Base-by-base conservation (phyloP, 176 grass and related monocot species). In the Thinopyrum elongatum region DNA sequence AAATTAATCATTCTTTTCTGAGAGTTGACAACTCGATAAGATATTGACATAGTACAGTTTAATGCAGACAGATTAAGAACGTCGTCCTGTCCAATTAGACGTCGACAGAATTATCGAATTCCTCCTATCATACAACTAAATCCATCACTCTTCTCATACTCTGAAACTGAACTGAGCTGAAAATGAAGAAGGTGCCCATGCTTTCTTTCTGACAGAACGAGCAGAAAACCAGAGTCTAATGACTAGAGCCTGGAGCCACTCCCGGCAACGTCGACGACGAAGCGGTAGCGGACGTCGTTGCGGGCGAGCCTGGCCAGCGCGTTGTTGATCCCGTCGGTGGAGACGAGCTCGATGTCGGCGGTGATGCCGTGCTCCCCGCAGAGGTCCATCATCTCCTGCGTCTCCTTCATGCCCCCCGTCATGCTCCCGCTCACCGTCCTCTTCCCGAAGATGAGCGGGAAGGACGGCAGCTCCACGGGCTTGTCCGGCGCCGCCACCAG, bases 391-490 rank as follows among this genome's bases (percentile, higher is more conserved):
- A 97, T 97, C 90, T 97, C 95, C 70, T 97, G 95, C 8, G 92
- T 97, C 84, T 97, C 95, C 74, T 88, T 84, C 16, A 97, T 94
- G 2, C 95, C 88, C 0, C 95, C 95, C 0, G 87, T 94, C 63
- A 97, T 90, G 90, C 90, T 94, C 76, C 95, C 95, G 29, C 86
- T 91, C 15, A 97, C 90, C 0, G 85, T 89, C 74, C 92, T 91
- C 74, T 90, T 94, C 7, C 95, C 95, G 10, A 97, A 97, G 65
- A 97, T 93, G 10, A 97, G 90, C 27, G 95, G 95, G 57, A 97
- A 94, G 0, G 95, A 97, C 0, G 95, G 92, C n/a, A 97, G 95
- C 65, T 97, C 90, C 36, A 97, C 34, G 13, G 95, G 95, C 33
- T 91, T 87, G 66, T 97, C 90, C 8, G 92, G 92, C 62, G 95